A percentile compares a stretch with the other conserved stretches of the same genome.
Evolutionary conservation across 176 grass and related monocot species (phyloP).

Genomic region (Themeda triandra): DNA sequence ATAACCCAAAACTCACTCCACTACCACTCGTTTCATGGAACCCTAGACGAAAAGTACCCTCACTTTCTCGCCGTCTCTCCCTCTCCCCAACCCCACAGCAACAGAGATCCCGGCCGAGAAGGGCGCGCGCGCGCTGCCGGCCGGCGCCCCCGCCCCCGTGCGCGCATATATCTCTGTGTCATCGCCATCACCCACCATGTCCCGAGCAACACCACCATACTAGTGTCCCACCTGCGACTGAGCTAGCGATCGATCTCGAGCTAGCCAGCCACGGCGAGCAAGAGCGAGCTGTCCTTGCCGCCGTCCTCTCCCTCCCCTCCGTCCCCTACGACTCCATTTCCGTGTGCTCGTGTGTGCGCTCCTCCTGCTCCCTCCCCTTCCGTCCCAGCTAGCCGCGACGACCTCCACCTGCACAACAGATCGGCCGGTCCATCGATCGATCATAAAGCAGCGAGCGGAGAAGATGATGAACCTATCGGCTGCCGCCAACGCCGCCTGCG

Average conservation of each 20-base stretch:
- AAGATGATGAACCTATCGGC: constrained; percentile 51
- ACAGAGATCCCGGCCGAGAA: constrained; percentile 1
- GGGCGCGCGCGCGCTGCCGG: background rate
- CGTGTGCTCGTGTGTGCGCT: background rate
- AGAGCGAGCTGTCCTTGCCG: background rate
- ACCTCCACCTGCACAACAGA: background rate
- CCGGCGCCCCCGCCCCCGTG: background rate
- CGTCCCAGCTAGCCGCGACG: background rate
- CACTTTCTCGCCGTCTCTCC: too few relatives aligned
- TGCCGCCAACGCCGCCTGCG: constrained; percentile 20
- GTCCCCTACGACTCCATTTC: constrained; percentile 35
- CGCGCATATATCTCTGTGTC: constrained; percentile 26
- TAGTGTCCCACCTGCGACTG: background rate
- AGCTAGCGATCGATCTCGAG: background rate
- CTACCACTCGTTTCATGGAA: constrained; percentile 43
- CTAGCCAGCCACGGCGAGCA: too few relatives aligned
- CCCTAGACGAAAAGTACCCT: constrained; percentile 47
- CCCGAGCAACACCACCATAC: background rate
- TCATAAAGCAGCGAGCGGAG: background rate
- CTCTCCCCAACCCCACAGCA: background rate
- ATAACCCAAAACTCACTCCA: constrained; percentile 32
- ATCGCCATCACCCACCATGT: constrained; percentile 11
- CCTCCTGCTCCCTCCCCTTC: background rate
- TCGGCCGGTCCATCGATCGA: background rate
- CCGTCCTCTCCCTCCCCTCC: constrained; percentile 27